Conservation (phyloP, 2,329 filamentous ascomycete species). For the Xylaria sp. region DNA sequence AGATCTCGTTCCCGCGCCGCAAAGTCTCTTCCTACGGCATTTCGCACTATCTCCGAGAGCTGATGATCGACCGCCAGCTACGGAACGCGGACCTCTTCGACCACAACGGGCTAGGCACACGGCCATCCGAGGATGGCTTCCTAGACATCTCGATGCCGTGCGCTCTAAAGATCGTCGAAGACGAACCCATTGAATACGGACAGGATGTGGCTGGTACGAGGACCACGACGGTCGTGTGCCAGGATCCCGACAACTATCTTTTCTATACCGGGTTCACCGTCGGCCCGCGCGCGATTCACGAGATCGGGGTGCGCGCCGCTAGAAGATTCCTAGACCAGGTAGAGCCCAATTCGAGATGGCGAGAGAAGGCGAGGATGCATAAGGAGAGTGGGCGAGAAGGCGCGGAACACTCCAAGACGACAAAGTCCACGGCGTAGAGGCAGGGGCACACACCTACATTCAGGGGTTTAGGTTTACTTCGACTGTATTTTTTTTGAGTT, state of each 20-base stretch:
- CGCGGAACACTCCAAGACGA: not conserved
- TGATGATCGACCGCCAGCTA: conserved; percentile 62
- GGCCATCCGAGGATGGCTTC: conserved; percentile 52
- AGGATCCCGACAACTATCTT: conserved; percentile 59
- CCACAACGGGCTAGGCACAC: conserved; percentile 56
- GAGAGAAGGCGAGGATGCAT: conserved; percentile 22
- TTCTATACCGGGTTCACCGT: conserved; percentile 65
- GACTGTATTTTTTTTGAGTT: not conserved
- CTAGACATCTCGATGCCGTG: conserved; percentile 59
- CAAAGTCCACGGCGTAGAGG: not conserved
- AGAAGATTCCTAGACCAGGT: conserved; percentile 39
- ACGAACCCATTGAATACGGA: conserved; percentile 9
- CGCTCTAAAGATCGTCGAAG: conserved; percentile 43
- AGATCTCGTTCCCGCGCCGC: conserved; percentile 49
- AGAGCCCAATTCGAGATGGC: conserved; percentile 39
- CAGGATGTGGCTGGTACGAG: conserved; percentile 39
- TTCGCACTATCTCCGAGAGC: conserved; percentile 55
- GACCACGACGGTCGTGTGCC: conserved; percentile 51
- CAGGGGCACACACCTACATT: not conserved
- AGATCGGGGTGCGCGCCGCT: conserved; percentile 49
- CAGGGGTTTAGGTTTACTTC: not conserved
- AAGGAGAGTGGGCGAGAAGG: not conserved
- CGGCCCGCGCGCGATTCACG: conserved; percentile 51
- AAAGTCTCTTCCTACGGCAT: conserved; percentile 58
- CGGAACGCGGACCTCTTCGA: conserved; percentile 57